Evolutionary conservation across 2,329 filamentous ascomycete species (phyloP), one percentile per base, ranked within the genome.

Genomic region (Thermothelomyces thermophilus): DNA sequence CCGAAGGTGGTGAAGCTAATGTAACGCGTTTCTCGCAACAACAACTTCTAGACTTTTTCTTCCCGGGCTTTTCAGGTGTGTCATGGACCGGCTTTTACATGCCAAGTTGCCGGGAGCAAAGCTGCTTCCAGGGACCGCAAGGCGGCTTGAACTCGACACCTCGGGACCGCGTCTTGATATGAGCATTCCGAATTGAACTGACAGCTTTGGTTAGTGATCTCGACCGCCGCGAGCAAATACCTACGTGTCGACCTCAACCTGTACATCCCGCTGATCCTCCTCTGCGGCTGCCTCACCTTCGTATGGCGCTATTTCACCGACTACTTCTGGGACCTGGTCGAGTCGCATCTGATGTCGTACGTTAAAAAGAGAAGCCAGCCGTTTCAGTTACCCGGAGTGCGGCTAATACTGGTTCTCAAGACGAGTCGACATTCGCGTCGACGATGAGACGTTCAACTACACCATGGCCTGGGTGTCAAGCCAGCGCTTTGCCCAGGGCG

Each of bases 381-480:
- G 2, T n/a, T 4, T 19, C 13, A 3, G 31, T 2, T 33, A 7
- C 17, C 19, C 2, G 30, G 13, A 14, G 7, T 35, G 5, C 9
- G 5, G 24, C 40, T 42, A 10, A 42, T 26, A 19, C 14, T 42
- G 28, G 13, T 17, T 41, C 16, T 17, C 3, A 34, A 34, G 30
- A 24, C 31, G 19, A 19, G 34, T 79, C 16, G 79, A 83, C 57
- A 77, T 88, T 34, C 75, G 81, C 39, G 74, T 79, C 24, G 82
- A 87, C 50, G 84, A 88, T 58, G 84, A 87, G 62, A 79, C 85
- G 50, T 87, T 86, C 69, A 83, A 83, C 61, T 84, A 86, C 60
- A 60, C 87, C 35, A 86, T 87, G 81, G 73, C 73, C 22, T 87
- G 84, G 84, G 74, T 87, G 2, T 74, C 82, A 2, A 66, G 70